Evolutionary conservation across 2,329 filamentous ascomycete species (phyloP), one percentile per base, ranked within the genome.

Genomic region (Ciborinia camelliae): DNA sequence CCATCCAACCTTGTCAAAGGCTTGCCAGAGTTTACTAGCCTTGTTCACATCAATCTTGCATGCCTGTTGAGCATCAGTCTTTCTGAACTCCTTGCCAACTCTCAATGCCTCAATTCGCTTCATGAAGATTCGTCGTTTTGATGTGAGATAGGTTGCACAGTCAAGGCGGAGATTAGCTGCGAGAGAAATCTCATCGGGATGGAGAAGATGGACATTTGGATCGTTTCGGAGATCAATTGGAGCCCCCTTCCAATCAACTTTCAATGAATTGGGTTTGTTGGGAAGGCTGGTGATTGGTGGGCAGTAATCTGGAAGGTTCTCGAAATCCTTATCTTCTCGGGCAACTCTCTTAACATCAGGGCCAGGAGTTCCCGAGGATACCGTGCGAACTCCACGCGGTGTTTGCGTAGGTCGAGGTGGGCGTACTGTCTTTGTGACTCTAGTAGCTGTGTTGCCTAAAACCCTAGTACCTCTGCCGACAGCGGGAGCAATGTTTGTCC

Each of bases 21-120:
- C 92, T 45, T 87, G 88, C 90, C 92, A 97, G 54, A 98, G 82
- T 77, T 94, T 94, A 70, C 91, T 96, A 3, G 93, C 92, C 81
- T 97, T 98, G 81, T 97, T 97, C 76, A 98, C 94, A 73, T 98
- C 94, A 69, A 97, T 97, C 81, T 96, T 96, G 83, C 92, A 96
- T n/a, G 91, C 92, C 76, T 96, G 91, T 77, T 98, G 94, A 6
- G 92, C 92, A 75, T 97, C 91, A 1, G 94, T 98, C 84, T 97
- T 97, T 76, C 91, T 88, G 76, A 97, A 97, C 73, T 93, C 90
- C 77, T 96, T 95, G 74, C 84, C 84, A 43, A 86, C 86, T 64
- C 80, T 78, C 45, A 86, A 79, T 2, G 87, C 84, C 59, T 89
- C 85, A 41, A 94, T 84, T 48, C 91, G 86, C 58, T 87, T 86